Base-by-base conservation (phyloP, 2,329 filamentous ascomycete species). In the Epichloe hybrida region DNA sequence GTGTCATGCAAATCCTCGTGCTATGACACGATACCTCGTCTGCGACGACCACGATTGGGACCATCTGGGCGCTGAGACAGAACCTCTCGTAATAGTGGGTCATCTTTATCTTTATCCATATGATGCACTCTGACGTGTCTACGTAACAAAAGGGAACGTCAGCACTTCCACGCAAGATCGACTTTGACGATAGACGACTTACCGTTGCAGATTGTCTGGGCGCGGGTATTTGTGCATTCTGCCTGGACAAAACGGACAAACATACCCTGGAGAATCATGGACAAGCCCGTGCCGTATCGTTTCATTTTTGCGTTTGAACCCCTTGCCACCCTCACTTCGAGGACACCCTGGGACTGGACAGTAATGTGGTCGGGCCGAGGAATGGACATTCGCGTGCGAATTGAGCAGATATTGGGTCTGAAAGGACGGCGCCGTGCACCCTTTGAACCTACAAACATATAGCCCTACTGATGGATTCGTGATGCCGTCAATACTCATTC, bases 71-170 rank as follows among this genome's bases (percentile, higher is more conserved):
- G 76, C 63, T 95, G 89, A 2, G 88, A 78, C 38, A 97, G 79
- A 1, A 97, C 91, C 46, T 91, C 84, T 49, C 89, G 79, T 40
- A 98, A 71, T 50, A 75, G 68, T 0, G 86, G 81, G 61, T 97
- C 91, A 58, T 96, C 89, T 66, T 89, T 91, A 63, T 86, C 83
- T 65, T 88, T 93, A 62, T 97, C 90, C 39, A 83, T 72, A 64
- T 97, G 93, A 64, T 97, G 91, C 41, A 93, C 88, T 50, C 88
- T 81, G 36, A 97, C 93, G 67, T 98, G 93, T 66, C 89, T 95
- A 48, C 43, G 51, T 46, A 3, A 12, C 39, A 15, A 43, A 15
- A 9, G 27, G 50, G 50, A 3, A 3, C 6, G 20, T 55, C 49
- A 59, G 54, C 51, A 46, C 37, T 46, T 54, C 42, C 9, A 48